phyloP scores from a whole-genome alignment of 164 flowering plant genomes.

The Vitis cinerea region DNA sequence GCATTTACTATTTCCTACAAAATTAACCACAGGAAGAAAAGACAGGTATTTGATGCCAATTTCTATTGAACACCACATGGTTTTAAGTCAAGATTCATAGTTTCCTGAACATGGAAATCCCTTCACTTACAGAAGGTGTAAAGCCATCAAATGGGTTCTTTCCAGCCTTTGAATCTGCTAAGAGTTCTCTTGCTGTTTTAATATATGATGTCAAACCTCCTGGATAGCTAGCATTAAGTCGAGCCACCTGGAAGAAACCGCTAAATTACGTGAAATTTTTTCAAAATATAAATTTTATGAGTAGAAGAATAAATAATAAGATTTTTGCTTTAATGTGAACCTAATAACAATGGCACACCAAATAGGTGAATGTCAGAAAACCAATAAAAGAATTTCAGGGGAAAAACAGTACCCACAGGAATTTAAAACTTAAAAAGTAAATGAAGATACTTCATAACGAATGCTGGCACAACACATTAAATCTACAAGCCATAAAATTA shows the following conservation, averaged over 20 bases:
- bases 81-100: no score
- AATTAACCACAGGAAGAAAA: no score
- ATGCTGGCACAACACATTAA: no score
- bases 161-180: conserved; percentile 91
- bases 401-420: no score
- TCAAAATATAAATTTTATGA: neutral
- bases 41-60: no score
- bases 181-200: conserved; percentile 72
- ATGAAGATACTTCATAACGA: no score
- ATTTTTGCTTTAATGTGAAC: neutral
- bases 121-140: conserved; percentile 82
- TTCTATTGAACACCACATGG: no score
- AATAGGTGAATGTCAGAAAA: no score
- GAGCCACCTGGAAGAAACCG: conserved; percentile 48
- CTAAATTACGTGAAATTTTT: neutral
- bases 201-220: conserved; percentile 82
- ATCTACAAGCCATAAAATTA: no score
- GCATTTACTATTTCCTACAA: no score
- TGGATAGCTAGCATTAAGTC: conserved; percentile 80
- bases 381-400: no score
- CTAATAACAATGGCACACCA: neutral
- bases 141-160: conserved; percentile 96
- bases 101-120: neutral
- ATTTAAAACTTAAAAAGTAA: no score
- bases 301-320: neutral